Evolutionary conservation across 2,329 filamentous ascomycete species (phyloP), one percentile per base, ranked within the genome.

Genomic region (Huntiella decipiens): DNA sequence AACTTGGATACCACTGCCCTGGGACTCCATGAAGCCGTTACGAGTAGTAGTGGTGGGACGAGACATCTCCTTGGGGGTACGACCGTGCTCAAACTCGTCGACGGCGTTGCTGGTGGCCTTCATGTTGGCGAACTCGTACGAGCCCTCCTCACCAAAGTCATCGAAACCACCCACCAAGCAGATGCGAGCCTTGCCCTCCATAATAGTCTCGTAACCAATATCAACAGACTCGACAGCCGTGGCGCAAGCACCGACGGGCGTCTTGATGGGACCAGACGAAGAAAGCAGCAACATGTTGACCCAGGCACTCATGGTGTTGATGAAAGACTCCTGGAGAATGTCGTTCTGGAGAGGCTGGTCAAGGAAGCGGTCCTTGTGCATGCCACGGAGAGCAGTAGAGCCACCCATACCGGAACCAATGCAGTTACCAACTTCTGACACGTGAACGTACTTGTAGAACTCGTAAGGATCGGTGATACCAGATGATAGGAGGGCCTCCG

Each of bases 91-190:
- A 55, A 98, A 84, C 62, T 98, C 92, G 54, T 96, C 87, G 51
- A 95, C 82, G 19, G 88, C 87, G 59, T 96, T 98, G 73, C 87
- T 95, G 47, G 91, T 98, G 50, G 91, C 91, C 66, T 94, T 93
- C 91, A 98, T 98, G 71, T 98, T 98, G 70, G 91, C 91, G 61
- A 98, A 98, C 64, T 98, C 91, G 59, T 95, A 98, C 1, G 91
- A 98, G 44, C 91, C 92, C 66, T 98, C 91, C 66, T 98, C 91
- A 58, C 92, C 86, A 69, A 98, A 95, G 66, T 98, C 92, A 67
- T 98, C 91, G 58, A 98, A 96, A 54, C 91, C 91, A 74, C 91
- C 91, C 50, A 98, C 92, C 53, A 98, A 81, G 72, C 88, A 96
- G 57, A 98, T 77, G 44, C 87, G 83, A 50, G 92, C 91, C 72